Conservation (phyloP, 257 asterid genomes). For the Solanum etuberosum region DNA sequence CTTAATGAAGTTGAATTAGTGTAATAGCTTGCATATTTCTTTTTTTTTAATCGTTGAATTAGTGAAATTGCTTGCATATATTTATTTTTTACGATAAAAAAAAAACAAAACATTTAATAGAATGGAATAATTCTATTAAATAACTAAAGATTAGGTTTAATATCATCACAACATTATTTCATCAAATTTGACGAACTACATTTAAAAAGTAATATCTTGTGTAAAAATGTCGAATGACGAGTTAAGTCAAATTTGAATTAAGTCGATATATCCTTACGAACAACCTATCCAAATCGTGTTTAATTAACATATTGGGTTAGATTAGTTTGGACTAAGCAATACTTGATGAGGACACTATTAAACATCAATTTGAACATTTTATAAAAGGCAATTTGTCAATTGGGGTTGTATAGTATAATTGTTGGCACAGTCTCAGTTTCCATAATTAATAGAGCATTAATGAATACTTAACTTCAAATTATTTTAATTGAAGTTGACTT, state of each 20-base stretch:
- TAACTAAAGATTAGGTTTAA: background rate
- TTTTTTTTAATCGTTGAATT: too few species aligned
- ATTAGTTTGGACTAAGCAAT: background rate
- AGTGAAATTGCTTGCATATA: too few species aligned
- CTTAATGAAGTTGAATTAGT: background rate
- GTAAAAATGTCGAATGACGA: too few species aligned
- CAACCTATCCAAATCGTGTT: background rate
- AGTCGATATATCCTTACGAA: background rate
- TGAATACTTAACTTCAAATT: background rate
- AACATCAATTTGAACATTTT: background rate
- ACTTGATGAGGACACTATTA: background rate
- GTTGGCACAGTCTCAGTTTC: background rate
- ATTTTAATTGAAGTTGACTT: background rate
- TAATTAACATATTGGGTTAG: background rate
- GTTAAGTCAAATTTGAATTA: background rate
- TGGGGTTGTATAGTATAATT: background rate
- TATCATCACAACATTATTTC: background rate
- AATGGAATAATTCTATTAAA: background rate
- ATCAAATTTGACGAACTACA: background rate
- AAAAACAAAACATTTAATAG: background rate
- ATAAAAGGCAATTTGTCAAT: background rate
- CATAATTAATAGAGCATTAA: background rate
- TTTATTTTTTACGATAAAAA: too few species aligned
- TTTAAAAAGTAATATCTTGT: background rate
- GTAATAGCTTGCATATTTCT: background rate